Base-by-base conservation (phyloP, 768 basidiomycete species). In the Mycena polygramma region DNA sequence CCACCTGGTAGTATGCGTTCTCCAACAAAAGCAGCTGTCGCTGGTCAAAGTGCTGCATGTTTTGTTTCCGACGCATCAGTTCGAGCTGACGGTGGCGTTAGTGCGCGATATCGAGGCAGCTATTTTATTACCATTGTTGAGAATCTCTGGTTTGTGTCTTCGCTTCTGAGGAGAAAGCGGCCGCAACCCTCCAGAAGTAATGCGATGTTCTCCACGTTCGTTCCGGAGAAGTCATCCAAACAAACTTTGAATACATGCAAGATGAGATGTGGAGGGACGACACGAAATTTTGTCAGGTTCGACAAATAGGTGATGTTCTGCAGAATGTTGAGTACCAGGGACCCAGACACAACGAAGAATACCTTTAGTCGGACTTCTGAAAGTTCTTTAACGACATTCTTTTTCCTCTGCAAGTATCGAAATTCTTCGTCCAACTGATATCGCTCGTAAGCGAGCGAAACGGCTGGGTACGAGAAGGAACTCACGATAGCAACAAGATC, bases 171-270 rank as follows among this genome's bases (percentile, higher is more conserved):
- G 43, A 99, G 80, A 79, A 95, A 99, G 26, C 98, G 87, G 3
- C 98, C 98, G 77, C 98, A 99, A 0, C 93, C 94, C 79, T 99
- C 98, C 63, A 99, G 82, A 14, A 99, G 83, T 67, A 96, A 86
- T 17, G 97, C 94, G 20, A 98, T 86, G 75, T 95, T 98, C 78
- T 99, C 98, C 43, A 99, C 88, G 76, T 99, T 99, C 22, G 91
- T 90, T 2, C 94, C 94, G 2, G 92, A 91, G 76, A 99, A 95
- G 78, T 98, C 97, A 77, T 98, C 97, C 75, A 99, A 83, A 80
- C 95, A 97, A 59, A 97, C 96, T 88, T 99, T 99, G 85, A 97
- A 94, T 75, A 95, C 93, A 79, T 99, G 97, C 55, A 99, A 83
- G 75, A 99, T 95, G 65, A 97, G 85, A 79, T 99, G 96, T 5